Evolutionary conservation across 768 basidiomycete genomes (phyloP), one percentile per base, ranked within the genome.

Genomic region (Myochromella boudieri): DNA sequence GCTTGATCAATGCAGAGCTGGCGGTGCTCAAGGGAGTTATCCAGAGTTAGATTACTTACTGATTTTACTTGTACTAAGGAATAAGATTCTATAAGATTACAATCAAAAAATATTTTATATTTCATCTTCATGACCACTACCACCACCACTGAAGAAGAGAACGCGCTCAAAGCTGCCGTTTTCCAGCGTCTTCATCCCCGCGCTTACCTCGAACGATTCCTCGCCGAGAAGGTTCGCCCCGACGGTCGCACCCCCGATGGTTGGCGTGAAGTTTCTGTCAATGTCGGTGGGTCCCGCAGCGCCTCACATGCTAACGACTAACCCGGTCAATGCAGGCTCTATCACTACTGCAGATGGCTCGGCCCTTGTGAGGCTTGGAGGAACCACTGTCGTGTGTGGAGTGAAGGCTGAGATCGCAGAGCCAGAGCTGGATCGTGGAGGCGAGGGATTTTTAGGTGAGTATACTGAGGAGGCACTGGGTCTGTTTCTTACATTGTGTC

Each of bases 1-100:
- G 88, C 54, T 89, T 99, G 62, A 95, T 98, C 59, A 99, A 98
- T 61, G 95, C 95, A 2, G 94, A 97, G 71, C 69, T 87, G n/a
- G 94, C 94, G n/a, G 80, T 93, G 5, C 63, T 86, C 32, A 91
- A 85, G 68, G 88, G 87, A 28, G 49, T 56, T 20, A 41, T 60
- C 37, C 32, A 28, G 24, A 44, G 29, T 10, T 50, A 38, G 29
- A n/a, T n/a, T n/a, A n/a, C n/a, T n/a, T n/a, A n/a, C n/a, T n/a
- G n/a, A n/a, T n/a, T n/a, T n/a, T n/a, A n/a, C n/a, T n/a, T n/a
- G n/a, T n/a, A n/a, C n/a, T n/a, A n/a, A n/a, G n/a, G n/a, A n/a
- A n/a, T n/a, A n/a, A n/a, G n/a, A n/a, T n/a, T n/a, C n/a, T n/a
- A 37, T 18, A 15, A 37, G 8, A 37, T 17, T 26, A 17, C 33